Base-by-base conservation (phyloP, 345 rosid species). In the Turritis glabra region DNA sequence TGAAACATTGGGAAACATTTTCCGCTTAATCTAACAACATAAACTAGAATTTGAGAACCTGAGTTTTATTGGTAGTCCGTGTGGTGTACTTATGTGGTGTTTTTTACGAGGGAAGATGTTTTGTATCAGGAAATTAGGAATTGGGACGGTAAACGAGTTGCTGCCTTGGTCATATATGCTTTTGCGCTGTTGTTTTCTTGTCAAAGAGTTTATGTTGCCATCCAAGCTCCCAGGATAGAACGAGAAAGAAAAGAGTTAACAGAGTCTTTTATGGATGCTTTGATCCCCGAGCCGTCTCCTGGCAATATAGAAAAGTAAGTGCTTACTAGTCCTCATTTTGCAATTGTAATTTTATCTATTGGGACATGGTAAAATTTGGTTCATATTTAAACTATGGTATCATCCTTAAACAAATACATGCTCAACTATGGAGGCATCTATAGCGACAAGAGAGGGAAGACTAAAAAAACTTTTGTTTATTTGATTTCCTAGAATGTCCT, bases 221-320 rank as follows among this genome's bases (percentile, higher is more conserved):
- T 90, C 50, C 95, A 87, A 79, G 90, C 91, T 77, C 93, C 96
- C 1, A 72, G 66, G 62, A 69, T 83, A 38, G 82, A 83, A 66
- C 86, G 87, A 26, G 89, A 86, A 75, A 85, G 78, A 80, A 88
- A 74, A 74, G 91, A 88, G 73, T 75, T 91, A 74, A 81, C 93
- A 0, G 96, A 94, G 82, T 95, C 95, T 80, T 94, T 84, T 79
- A 91, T 94, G 97, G 98, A 94, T 81, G 85, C 98, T 37, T 82
- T 94, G 86, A 83, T 94, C 79, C 97, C 98, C 5, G 98, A 94
- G 68, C 97, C 97, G 25, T 85, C 98, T 72, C 90, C 93, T 41
- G 38, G 29, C 55, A 94, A 94, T 82, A 56, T 94, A 63, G 84
- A 83, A 79, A 91, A 82, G 98, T 87, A 83, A 59, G 73, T 77